phyloP scores from a whole-genome alignment of 1,139 yeast genomes.

The Protomyces inouyei region DNA sequence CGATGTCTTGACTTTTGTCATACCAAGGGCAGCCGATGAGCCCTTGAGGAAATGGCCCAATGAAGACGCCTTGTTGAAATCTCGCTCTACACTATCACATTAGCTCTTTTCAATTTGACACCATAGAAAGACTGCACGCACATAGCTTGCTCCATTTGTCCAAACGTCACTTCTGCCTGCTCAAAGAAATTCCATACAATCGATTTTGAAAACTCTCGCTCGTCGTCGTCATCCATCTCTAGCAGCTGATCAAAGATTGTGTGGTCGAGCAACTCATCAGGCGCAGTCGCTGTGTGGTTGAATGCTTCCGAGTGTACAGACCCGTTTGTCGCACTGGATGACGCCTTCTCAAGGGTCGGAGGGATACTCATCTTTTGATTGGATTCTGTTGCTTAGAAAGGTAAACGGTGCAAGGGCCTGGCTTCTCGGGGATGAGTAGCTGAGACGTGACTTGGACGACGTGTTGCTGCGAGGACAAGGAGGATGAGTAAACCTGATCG shows the following conservation, averaged over 20 bases:
- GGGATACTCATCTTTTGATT: not conserved
- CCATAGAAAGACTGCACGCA: constrained; percentile 20
- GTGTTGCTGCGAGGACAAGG: too few relatives aligned
- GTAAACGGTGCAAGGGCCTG: too few relatives aligned
- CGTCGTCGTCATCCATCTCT: constrained; percentile 91
- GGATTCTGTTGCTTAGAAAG: too few relatives aligned
- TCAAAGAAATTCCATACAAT: constrained; percentile 79
- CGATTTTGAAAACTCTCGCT: constrained; percentile 68
- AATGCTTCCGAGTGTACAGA: not conserved
- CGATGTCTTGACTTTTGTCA: constrained; percentile 70
- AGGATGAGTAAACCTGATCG: too few relatives aligned
- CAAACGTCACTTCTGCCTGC: constrained; percentile 78
- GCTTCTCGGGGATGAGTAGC: too few relatives aligned
- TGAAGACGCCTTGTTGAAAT: constrained; percentile 60
- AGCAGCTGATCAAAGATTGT: constrained; percentile 78
- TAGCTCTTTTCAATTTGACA: not conserved
- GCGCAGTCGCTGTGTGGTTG: not conserved
- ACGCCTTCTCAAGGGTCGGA: not conserved
- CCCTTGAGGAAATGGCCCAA: constrained; percentile 94
- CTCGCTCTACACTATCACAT: constrained; percentile 35
- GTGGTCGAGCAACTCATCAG: constrained; percentile 72
- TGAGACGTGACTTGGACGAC: too few relatives aligned
- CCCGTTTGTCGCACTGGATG: not conserved
- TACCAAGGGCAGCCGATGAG: constrained; percentile 89
- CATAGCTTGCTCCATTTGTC: constrained; percentile 60